phyloP scores from a whole-genome alignment of 371 early-diverging fungal genomes.

The Choanephora cucurbitarum region DNA sequence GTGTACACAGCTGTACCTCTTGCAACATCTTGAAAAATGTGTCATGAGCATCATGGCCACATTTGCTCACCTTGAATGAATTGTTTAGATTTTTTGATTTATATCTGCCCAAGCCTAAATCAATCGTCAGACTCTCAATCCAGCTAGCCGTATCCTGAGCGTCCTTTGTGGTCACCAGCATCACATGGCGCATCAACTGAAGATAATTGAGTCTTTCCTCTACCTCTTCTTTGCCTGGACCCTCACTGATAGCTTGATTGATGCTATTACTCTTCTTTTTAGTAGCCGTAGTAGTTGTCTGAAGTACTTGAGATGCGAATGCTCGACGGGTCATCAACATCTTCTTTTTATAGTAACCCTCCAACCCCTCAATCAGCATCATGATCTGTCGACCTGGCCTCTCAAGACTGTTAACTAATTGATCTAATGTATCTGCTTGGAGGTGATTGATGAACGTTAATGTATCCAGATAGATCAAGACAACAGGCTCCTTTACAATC shows the following conservation, averaged over 20 bases:
- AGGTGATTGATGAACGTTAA: slow-evolving; percentile 37
- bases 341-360: slow-evolving; percentile 50
- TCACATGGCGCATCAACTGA: slow-evolving; percentile 48
- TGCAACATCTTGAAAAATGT: slow-evolving; percentile 68
- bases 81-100: slow-evolving; percentile 41
- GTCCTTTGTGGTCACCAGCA: slow-evolving; percentile 46
- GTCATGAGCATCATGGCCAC: slow-evolving; percentile 55
- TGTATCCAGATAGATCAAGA: slow-evolving; percentile 47
- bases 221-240: slow-evolving; percentile 30
- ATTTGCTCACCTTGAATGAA: slow-evolving; percentile 37
- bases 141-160: slow-evolving; percentile 54
- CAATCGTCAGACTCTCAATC: slow-evolving; percentile 58
- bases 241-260: slow-evolving; percentile 11
- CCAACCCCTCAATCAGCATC: slow-evolving; percentile 57
- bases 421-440: slow-evolving; percentile 17
- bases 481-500: slow-evolving; percentile 43
- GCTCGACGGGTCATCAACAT: slow-evolving; percentile 29
- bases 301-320: slow-evolving; percentile 42
- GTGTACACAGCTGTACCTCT: slow-evolving; percentile 65
- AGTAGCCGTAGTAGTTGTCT: slow-evolving; percentile 12
- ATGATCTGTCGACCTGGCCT: slow-evolving; percentile 32
- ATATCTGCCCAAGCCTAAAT: slow-evolving; percentile 62
- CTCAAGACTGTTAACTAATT: slow-evolving; percentile 25
- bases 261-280: slow-evolving; percentile 5
- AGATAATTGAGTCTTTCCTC: slow-evolving; percentile 45